Percentiles rank a stretch among this genome's conserved stretches.
phyloP scores from a whole-genome alignment of 2,329 filamentous ascomycete species.

The Xylariaceae sp. region DNA sequence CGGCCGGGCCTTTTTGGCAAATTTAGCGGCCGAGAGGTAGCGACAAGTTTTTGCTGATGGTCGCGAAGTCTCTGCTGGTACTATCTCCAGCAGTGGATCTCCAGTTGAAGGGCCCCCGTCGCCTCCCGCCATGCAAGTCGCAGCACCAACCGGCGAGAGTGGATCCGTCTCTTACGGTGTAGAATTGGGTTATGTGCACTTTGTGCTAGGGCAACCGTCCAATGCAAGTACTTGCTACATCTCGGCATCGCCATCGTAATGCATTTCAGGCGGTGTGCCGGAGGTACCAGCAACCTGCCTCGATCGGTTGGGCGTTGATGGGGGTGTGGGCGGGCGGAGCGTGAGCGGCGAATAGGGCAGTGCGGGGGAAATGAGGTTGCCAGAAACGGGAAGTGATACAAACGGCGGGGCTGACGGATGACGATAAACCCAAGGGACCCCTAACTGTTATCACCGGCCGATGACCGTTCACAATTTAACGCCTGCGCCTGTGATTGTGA shows the following conservation, averaged over 20 bases:
- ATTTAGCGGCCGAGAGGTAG: background rate
- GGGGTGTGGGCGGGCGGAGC: background rate
- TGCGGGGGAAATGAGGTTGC: conserved; percentile 8
- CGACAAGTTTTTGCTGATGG: background rate
- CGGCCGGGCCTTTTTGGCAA: conserved; percentile 1
- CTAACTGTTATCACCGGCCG: background rate
- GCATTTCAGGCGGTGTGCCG: background rate
- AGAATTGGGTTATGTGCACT: background rate
- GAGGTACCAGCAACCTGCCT: background rate
- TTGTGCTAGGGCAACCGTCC: too few relatives aligned
- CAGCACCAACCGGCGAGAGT: background rate
- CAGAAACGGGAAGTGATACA: conserved; percentile 12
- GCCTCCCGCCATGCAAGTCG: background rate
- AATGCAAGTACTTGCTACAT: too few relatives aligned
- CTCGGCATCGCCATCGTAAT: background rate
- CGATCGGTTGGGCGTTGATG: background rate
- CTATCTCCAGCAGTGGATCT: background rate
- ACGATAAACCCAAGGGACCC: background rate
- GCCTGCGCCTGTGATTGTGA: too few relatives aligned
- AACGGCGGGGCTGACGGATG: background rate
- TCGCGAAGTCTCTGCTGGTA: background rate
- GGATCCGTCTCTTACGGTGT: background rate
- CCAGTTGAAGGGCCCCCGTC: too few relatives aligned
- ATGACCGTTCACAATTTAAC: too few relatives aligned
- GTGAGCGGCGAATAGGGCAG: background rate